These are phyloP conservation scores for carrot (Daucus carota) DNA, from an alignment of 129 eudicot genomes.

Conservation along the genomic window DNA sequence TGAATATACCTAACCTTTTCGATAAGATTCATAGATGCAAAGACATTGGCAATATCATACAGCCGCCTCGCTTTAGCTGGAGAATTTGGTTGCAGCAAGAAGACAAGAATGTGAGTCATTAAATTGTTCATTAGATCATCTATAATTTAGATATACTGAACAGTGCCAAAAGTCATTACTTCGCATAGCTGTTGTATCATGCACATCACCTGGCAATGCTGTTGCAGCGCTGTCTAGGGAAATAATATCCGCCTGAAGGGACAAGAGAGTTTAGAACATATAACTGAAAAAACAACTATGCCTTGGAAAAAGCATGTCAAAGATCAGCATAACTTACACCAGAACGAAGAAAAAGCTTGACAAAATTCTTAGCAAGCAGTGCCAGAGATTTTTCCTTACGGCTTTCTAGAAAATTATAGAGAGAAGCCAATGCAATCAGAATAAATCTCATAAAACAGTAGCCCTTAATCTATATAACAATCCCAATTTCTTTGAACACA, in stretches of 20 bases:
- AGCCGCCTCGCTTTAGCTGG: constrained; percentile 73
- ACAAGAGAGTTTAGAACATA: constrained; percentile 11
- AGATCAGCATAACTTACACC: constrained; percentile 37
- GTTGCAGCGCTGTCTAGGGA: constrained; percentile 75
- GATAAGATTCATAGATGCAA: constrained; percentile 62
- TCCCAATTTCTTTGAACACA: not conserved
- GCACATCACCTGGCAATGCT: constrained; percentile 53
- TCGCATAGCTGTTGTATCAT: constrained; percentile 36
- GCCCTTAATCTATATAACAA: not conserved
- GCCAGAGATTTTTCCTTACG: constrained; percentile 50
- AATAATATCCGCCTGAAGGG: constrained; percentile 32
- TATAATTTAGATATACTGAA: not conserved
- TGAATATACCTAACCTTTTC: constrained; percentile 48
- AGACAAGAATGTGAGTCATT: constrained; percentile 5
- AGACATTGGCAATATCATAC: constrained; percentile 75
- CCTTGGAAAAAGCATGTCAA: not conserved
- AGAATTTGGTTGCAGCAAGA: not conserved
- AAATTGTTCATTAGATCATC: not conserved
- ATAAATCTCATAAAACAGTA: not conserved
- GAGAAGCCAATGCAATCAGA: not conserved
- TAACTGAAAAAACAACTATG: not conserved
- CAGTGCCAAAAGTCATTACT: constrained; percentile 21
- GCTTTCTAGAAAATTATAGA: constrained; percentile 1
- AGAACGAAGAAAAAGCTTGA: constrained; percentile 74
- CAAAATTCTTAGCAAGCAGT: constrained; percentile 45